Conservation (phyloP, 768 basidiomycete species). For the Paxillus ammoniavirescens region DNA sequence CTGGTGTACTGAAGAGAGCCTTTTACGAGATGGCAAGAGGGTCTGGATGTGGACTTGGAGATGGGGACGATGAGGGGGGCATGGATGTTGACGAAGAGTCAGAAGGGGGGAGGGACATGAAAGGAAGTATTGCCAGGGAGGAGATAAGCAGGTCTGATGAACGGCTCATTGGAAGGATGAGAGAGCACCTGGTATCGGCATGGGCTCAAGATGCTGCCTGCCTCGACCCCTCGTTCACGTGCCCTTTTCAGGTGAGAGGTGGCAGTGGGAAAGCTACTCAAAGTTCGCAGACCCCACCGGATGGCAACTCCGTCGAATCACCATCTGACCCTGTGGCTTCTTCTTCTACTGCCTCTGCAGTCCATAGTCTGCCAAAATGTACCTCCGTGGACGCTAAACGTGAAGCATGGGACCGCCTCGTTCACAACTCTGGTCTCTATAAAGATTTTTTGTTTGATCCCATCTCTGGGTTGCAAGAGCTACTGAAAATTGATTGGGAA, state of each 20-base stretch:
- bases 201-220: constrained; percentile 5
- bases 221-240: constrained; percentile 1
- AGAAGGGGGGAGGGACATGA: not conserved
- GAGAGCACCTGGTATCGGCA: constrained; percentile 1
- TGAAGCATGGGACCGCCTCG: constrained; percentile 8
- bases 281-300: not conserved
- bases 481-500: constrained; percentile 27
- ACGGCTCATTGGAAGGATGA: not conserved
- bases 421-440: constrained; percentile 24
- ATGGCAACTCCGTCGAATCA: not conserved
- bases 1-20: constrained; percentile 33
- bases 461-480: constrained; percentile 33
- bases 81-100: not conserved
- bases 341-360: constrained; percentile 12
- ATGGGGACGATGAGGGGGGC: not conserved
- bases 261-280: not conserved
- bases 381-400: not conserved
- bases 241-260: not conserved
- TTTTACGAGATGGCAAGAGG: constrained; percentile 37
- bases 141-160: constrained; percentile 4
- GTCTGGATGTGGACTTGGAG: constrained; percentile 5
- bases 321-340: not conserved
- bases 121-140: too few species aligned
- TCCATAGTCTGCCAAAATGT: not conserved
- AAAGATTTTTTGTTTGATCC: constrained; percentile 33